Evolutionary conservation across 306 rosid species (phyloP).

Genomic region (Trifolium repens): DNA sequence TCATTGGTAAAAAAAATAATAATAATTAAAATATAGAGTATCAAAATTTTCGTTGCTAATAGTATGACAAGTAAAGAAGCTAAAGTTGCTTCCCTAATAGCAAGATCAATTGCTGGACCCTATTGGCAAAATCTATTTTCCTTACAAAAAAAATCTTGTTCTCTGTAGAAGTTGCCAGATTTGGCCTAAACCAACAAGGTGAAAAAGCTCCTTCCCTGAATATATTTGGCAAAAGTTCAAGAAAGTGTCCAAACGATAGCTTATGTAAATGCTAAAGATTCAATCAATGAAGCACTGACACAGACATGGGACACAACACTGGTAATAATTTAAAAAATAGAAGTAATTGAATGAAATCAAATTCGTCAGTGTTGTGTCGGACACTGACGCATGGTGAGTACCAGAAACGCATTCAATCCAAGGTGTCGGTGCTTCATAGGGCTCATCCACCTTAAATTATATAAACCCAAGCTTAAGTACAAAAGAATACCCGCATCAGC

Average conservation of each 20-base stretch:
- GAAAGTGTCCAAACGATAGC: neutral
- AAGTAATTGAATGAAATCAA: neutral
- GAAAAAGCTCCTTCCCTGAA: neutral
- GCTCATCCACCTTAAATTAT: constrained; percentile 20
- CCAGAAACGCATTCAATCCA: neutral
- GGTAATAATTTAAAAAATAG: neutral
- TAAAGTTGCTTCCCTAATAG: constrained; percentile 19
- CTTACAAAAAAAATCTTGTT: constrained; percentile 24
- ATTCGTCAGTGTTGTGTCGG: neutral
- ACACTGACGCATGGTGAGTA: neutral
- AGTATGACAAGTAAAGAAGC: constrained; percentile 9
- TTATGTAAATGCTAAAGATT: neutral
- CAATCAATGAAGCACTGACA: neutral
- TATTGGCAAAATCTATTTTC: constrained; percentile 21
- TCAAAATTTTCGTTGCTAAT: constrained; percentile 13
- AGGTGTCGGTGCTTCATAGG: neutral
- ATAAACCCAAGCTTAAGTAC: constrained; percentile 21
- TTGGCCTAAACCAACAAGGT: neutral
- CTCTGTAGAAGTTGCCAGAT: constrained; percentile 26
- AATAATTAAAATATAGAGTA: neutral
- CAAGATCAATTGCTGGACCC: constrained; percentile 28
- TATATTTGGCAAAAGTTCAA: neutral
- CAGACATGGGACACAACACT: neutral
- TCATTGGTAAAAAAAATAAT: neutral
- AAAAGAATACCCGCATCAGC: constrained; percentile 27